Conservation (phyloP, 1,284 basidiomycete species). For the Cutaneotrichosporon sp. region DNA sequence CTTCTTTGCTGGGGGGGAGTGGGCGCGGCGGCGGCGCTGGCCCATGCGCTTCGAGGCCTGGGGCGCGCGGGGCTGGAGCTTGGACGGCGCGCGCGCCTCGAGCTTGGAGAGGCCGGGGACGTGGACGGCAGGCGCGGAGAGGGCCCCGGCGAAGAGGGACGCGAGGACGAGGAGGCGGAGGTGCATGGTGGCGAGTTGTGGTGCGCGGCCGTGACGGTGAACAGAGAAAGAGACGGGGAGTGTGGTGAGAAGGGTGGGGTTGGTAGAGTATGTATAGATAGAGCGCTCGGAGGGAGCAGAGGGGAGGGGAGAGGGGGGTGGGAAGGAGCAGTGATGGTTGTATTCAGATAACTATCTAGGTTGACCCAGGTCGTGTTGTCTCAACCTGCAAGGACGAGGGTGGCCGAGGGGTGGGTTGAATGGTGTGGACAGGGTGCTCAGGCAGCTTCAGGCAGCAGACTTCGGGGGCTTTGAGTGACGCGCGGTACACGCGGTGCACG, state of each 20-base stretch:
- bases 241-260: background rate
- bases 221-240: background rate
- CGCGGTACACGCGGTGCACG: too few relatives aligned
- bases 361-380: too few relatives aligned
- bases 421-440: too few relatives aligned
- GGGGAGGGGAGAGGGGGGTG: too few relatives aligned
- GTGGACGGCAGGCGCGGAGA: background rate
- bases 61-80: slow-evolving; percentile 43
- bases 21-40: slow-evolving; percentile 28
- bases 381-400: too few relatives aligned
- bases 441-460: too few relatives aligned
- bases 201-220: background rate
- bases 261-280: too few relatives aligned
- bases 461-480: too few relatives aligned
- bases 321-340: too few relatives aligned
- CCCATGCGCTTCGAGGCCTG: slow-evolving; percentile 49
- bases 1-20: slow-evolving; percentile 38
- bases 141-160: background rate
- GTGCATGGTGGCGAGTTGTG: background rate
- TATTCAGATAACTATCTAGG: too few relatives aligned
- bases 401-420: too few relatives aligned
- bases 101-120: background rate
- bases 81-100: slow-evolving; percentile 15
- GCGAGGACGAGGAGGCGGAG: background rate
- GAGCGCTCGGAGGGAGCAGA: too few relatives aligned